Evolutionary conservation across 1,139 yeast species (phyloP).

Genomic region (Geotrichum bryndzae): DNA sequence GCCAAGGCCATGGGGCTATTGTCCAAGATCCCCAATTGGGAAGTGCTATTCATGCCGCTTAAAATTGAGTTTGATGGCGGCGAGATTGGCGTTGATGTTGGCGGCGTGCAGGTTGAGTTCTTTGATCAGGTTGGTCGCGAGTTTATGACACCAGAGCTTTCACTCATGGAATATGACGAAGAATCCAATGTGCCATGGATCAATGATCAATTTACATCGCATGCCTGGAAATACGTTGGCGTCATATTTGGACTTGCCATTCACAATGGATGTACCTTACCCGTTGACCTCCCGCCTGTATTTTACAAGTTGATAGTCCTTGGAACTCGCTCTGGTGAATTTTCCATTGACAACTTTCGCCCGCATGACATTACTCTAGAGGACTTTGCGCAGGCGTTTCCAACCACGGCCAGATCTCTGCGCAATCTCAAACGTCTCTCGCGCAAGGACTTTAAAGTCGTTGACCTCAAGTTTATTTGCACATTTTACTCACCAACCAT

Average conservation of each 20-base stretch:
- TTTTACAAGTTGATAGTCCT: constrained; percentile 23
- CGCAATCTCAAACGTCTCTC: not conserved
- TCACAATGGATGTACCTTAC: constrained; percentile 30
- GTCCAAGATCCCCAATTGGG: constrained; percentile 1
- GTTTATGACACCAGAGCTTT: constrained; percentile 18
- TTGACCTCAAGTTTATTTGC: not conserved
- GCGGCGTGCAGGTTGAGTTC: constrained; percentile 32
- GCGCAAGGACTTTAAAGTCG: not conserved
- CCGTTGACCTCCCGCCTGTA: constrained; percentile 24
- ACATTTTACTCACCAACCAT: not conserved
- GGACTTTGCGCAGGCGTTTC: constrained; percentile 16
- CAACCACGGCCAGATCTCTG: constrained; percentile 7
- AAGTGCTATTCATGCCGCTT: constrained; percentile 24
- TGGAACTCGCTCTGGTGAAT: not conserved
- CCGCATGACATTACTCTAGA: not conserved
- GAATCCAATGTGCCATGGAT: constrained; percentile 26
- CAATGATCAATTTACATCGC: constrained; percentile 19
- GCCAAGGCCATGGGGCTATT: not conserved
- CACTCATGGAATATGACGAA: constrained; percentile 21
- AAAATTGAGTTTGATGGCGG: constrained; percentile 24
- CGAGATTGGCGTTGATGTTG: constrained; percentile 29
- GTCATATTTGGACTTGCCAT: constrained; percentile 28
- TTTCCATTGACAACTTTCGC: not conserved
- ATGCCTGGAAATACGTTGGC: constrained; percentile 24
- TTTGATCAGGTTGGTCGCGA: constrained; percentile 25